These are phyloP conservation scores for Nidularia sp. DNA, from an alignment of 768 basidiomycete genomes.

Conservation along the genomic window DNA sequence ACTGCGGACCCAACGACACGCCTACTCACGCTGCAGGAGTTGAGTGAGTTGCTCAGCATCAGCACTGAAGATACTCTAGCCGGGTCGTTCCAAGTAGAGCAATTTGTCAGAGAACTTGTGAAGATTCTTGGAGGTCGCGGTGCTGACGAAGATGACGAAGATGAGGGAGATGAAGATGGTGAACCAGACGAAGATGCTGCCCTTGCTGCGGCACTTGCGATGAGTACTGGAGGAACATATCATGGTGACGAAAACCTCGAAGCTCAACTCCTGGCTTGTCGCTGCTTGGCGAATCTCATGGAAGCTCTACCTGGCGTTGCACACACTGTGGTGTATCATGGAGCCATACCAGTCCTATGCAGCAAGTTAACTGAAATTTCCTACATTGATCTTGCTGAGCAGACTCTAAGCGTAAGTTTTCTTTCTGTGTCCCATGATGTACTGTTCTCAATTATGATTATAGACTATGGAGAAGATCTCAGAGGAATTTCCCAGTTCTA, in stretches of 20 bases:
- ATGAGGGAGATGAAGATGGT: conserved; percentile 59
- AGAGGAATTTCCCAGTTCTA: conserved; percentile 93
- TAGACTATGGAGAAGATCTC: conserved; percentile 99
- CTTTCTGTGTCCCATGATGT: conserved; percentile 9
- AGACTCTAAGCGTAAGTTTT: conserved; percentile 85
- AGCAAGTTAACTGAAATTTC: conserved; percentile 96
- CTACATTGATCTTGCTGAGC: conserved; percentile 97
- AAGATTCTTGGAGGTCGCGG: conserved; percentile 83
- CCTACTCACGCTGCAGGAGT: conserved; percentile 86
- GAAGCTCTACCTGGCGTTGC: conserved; percentile 97
- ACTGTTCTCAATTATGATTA: conserved; percentile 7
- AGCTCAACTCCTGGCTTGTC: conserved; percentile 92
- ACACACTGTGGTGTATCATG: conserved; percentile 96
- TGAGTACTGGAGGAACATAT: conserved; percentile 66
- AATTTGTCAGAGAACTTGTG: conserved; percentile 89
- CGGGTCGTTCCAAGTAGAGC: conserved; percentile 92
- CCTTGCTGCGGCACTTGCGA: conserved; percentile 81
- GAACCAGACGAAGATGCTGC: conserved; percentile 83
- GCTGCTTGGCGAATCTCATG: conserved; percentile 97
- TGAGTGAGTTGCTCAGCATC: conserved; percentile 92
- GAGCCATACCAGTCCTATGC: conserved; percentile 97
- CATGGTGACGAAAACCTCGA: conserved; percentile 87
- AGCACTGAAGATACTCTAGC: conserved; percentile 96
- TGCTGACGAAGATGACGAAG: conserved; percentile 67
- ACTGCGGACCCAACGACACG: conserved; percentile 83